Evolutionary conservation across 2,329 filamentous ascomycete species (phyloP), one percentile per base, ranked within the genome.

Genomic region (Leptographium procerum): DNA sequence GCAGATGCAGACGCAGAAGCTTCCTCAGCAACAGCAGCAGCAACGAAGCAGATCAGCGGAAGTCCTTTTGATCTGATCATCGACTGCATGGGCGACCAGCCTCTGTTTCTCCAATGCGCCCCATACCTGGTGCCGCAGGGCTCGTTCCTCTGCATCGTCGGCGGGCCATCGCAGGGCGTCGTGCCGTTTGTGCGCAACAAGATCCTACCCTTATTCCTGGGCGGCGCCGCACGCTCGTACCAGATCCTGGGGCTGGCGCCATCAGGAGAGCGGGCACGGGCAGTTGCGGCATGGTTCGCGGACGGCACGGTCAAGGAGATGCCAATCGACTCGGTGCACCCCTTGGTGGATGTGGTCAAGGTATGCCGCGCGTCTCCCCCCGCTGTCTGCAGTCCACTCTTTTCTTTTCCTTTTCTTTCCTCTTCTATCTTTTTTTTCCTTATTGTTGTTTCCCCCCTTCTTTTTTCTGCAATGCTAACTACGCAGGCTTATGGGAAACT

Each of bases 51-150:
- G 36, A 9, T 9, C 40, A 43, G 40, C 13, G 9, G 61, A 26
- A 16, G 57, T 56, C 50, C 34, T 62, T 72, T 75, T 51, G 71
- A 80, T 64, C 64, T 73, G 50, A 73, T 81, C 56, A 70, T 80
- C 51, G 79, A 82, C 63, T 76, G 74, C 51, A 70, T 76, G 5
- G 79, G 79, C 14, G 71, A 71, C 26, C 75, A 79, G 52, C 65
- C 73, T 2, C 67, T 82, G 24, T 81, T 75, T 63, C 59, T 63
- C 10, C 60, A 73, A 24, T 73, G 69, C 9, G 64, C 71, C 1
- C 43, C 57, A 4, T 80, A 75, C 60, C 69, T 80, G 36, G 67
- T 69, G 45, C 64, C 68, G 0, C 60, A 64, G 1, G 71, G 66
- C 54, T 64, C 69, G 24, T 79, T 71, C 57, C 55, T 72, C 56